Conservation (phyloP, 225 moss, liverwort and hornwort genomes). For the Ulota crispa region DNA sequence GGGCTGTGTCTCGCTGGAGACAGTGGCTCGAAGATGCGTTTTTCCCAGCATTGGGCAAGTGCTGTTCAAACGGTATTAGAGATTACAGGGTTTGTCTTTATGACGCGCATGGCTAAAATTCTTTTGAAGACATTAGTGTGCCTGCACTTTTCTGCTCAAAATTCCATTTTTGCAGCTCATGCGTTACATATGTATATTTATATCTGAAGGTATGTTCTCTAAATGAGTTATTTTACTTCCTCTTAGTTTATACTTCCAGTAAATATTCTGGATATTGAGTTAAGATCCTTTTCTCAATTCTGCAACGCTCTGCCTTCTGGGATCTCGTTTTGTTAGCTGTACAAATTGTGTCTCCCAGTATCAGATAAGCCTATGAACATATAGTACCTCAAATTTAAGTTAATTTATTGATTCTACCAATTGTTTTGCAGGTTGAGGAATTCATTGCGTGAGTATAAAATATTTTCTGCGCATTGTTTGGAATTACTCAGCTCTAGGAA, state of each 20-base stretch:
- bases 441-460: conserved; percentile 15
- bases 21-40: conserved; percentile 26
- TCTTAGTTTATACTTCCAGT: not conserved
- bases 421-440: conserved; percentile 32
- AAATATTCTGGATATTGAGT: not conserved
- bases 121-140: conserved; percentile 18
- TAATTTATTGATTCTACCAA: not conserved
- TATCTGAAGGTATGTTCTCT: conserved; percentile 33
- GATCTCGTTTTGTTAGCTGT: not conserved
- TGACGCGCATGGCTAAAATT: conserved; percentile 18
- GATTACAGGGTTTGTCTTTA: conserved; percentile 17
- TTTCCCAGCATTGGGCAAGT: conserved; percentile 47
- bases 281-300: not conserved
- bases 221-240: not conserved
- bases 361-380: not conserved
- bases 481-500: not conserved
- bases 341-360: not conserved
- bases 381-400: too few species aligned
- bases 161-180: conserved; percentile 5
- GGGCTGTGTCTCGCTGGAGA: conserved; percentile 43
- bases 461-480: not conserved
- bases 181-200: not conserved
- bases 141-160: conserved; percentile 22
- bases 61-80: conserved; percentile 10
- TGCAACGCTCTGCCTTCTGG: not conserved